Base-by-base conservation (phyloP, 768 basidiomycete genomes). In the Leccinum subtestaceum region DNA sequence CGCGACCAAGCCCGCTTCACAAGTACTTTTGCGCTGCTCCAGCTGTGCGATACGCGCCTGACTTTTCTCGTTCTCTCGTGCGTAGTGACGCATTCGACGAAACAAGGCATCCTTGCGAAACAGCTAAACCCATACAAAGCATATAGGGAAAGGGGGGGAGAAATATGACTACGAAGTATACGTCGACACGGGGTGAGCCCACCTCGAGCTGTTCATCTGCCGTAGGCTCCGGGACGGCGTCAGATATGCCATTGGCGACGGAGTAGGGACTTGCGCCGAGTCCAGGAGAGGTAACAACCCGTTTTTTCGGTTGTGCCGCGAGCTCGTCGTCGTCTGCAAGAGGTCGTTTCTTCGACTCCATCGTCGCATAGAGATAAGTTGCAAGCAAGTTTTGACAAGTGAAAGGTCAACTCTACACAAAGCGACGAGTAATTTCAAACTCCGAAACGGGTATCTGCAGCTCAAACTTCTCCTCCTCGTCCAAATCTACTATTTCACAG, bases 91-190 rank as follows among this genome's bases (percentile, higher is more conserved):
- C 91, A 94, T 93, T 59, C 89, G 80, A 43, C 92, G 81, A 72
- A 85, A 93, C 52, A 94, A 86, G 46, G 92, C 92, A 65, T 91
- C 90, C 72, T 94, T 93, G 61, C 89, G 84, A 72, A 91, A 93
- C n/a, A 82, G 77, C 91, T 93, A 56, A 36, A 53, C 48, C 56
- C 34, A 61, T 15, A 48, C 65, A 56, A 54, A 58, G 38, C 25
- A 27, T 3, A 52, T 5, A 36, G 15, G 38, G 51, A 47, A 63
- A 55, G 61, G 47, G 34, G 27, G 45, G 47, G 32, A 40, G 53
- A 51, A 65, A 63, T 58, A 61, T 65, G 65, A 70, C 64, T 64
- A 67, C 52, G 55, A 58, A 63, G 52, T 55, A 63, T 59, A 61
- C 29, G 57, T 63, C 63, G 64, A 65, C 63, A 55, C 45, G 59